Evolutionary conservation across 108 stramenopile species (phyloP), one percentile per base, ranked within the genome.

Genomic region (Skeletonema tropicum): DNA sequence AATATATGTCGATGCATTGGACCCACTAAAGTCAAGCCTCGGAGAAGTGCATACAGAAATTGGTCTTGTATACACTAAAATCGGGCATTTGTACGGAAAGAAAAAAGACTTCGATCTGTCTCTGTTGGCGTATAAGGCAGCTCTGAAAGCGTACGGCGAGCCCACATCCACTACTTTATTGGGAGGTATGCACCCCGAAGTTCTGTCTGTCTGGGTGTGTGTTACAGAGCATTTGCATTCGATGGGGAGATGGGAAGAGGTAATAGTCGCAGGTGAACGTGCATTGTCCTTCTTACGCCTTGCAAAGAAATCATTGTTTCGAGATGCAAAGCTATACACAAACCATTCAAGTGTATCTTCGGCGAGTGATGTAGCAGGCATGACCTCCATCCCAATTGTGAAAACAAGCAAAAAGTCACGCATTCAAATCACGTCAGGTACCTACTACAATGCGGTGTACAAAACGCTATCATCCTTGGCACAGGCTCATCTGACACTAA

Each of bases 1-100:
- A 48, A 46, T 79, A 36, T 79, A 79, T 13, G 78, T 79, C 0
- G 78, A 79, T 79, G 71, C 78, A 6, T 64, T 79, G 49, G 78
- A 73, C 26, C 78, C 78, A 12, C 59, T 79, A 21, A 79, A 79
- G 33, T 67, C 78, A 58, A 68, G 66, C 3, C 42, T 79, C 32
- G 59, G 71, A 12, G 71, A 79, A 33, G 55, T 73, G 17, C 66
- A 79, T 61, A 23, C 70, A 15, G 71, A 79, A 32, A 65, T 79
- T 7, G 78, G 67, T 41, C 62, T 79, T 63, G 38, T 79, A 6
- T 79, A 79, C 39, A 42, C 64, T 5, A 79, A 79, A 45, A 79
- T 79, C 31, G 78, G 78, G 26, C 68, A 79, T 45, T 64, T 79
- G 48, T 79, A 79, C 48, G 64, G 65, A 29, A 79, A 68, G 66